A percentile compares a stretch with the other conserved stretches of the same genome.
phyloP scores from a whole-genome alignment of 768 basidiomycete species.

The Coprinopsis cinerea region DNA sequence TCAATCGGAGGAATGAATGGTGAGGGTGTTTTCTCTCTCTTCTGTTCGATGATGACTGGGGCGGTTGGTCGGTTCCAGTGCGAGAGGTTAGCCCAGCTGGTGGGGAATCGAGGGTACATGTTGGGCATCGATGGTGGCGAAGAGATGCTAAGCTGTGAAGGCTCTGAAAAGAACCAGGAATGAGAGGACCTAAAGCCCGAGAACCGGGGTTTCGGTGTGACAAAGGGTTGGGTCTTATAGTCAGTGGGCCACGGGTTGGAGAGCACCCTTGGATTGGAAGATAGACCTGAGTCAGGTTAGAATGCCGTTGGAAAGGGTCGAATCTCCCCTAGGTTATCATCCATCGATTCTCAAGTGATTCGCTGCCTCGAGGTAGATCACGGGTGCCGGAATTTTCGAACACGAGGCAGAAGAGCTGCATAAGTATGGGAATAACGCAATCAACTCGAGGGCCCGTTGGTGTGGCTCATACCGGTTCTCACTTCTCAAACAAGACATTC shows the following conservation, averaged over 20 bases:
- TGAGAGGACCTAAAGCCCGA: not conserved
- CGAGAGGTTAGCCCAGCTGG: not conserved
- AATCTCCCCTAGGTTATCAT: not conserved
- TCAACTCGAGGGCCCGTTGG: constrained; percentile 11
- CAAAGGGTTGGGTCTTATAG: not conserved
- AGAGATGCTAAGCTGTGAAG: no score
- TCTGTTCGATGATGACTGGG: not conserved
- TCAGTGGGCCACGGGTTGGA: not conserved
- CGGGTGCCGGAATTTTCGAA: constrained; percentile 13
- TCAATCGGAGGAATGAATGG: not conserved
- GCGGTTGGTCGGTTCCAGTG: not conserved
- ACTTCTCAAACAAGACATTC: constrained; percentile 9
- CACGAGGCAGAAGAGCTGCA: constrained; percentile 19
- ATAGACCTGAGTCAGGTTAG: constrained; percentile 7
- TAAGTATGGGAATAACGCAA: constrained; percentile 8
- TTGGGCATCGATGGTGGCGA: not conserved
- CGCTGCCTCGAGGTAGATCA: constrained; percentile 16
- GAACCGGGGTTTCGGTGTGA: not conserved
- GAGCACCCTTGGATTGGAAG: not conserved
- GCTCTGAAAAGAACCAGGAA: not conserved
- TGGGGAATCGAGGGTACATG: not conserved
- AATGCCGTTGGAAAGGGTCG: not conserved
- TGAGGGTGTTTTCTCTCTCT: not conserved
- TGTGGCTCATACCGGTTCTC: constrained; percentile 4
- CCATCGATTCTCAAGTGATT: not conserved